Evolutionary conservation across 1,139 yeast species (phyloP), one percentile per base, ranked within the genome.

Genomic region (Arxiozyma slooffiae): DNA sequence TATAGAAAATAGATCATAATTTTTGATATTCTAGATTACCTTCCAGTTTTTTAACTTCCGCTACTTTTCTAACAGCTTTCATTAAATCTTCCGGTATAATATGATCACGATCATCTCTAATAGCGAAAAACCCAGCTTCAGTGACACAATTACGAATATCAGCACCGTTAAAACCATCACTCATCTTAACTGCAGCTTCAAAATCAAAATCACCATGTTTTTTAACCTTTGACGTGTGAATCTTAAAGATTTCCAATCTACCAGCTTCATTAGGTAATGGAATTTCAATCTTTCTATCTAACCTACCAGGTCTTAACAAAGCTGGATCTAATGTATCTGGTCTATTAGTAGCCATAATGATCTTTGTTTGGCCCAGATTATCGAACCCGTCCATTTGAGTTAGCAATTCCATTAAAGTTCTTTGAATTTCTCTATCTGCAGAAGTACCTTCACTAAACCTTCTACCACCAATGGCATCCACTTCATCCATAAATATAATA

Each of bases 251-350:
- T 67, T 92, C 97, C 57, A 90, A 74, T 62, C 98, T 80, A 44
- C 98, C 98, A 42, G 86, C 94, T 72, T 94, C 99, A 67, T 94
- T 94, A 26, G 99, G 98, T 65, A 94, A 75, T 37, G 95, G 88
- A 58, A 94, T 92, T 71, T 94, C 99, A 62, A 94, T 88, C 71
- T 94, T 94, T 67, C 98, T 80, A 70, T 94, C 99, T 66, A 94
- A 80, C 74, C 99, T 84, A 60, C 99, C 99, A 3, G 98, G 97
- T 75, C 99, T 86, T 60, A 94, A 77, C 61, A 94, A 76, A 3
- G 99, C 99, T n/a, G 99, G 99, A 69, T 94, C 99, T 58, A 94
- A 77, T 11, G 98, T 92, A 68, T 94, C 98, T 14, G 98, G 98
- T 71, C 99, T 81, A 70, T 94, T 94, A 24, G 99, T 94, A 38